These are phyloP conservation scores for Orbilia blumenaviensis DNA, from an alignment of 2,329 filamentous ascomycete species.

Conservation along the genomic window DNA sequence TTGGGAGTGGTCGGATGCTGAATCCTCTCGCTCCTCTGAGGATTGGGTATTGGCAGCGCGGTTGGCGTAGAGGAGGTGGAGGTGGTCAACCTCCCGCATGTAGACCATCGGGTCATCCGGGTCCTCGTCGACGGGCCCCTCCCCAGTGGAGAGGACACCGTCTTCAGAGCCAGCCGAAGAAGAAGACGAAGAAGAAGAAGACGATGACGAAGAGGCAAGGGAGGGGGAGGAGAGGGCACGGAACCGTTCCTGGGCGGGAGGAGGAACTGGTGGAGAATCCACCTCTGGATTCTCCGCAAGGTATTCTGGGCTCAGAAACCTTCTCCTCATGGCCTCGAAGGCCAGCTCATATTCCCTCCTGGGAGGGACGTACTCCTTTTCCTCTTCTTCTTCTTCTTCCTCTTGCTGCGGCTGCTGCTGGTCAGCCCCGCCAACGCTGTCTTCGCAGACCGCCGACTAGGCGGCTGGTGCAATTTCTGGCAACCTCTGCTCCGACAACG, in stretches of 20 bases:
- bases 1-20: no score
- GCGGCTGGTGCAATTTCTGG: constrained; percentile 14
- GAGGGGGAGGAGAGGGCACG: no score
- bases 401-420: no score
- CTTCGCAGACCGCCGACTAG: constrained; percentile 1
- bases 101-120: background rate
- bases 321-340: background rate
- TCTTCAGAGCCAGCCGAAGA: background rate
- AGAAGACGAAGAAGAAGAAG: no score
- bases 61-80: background rate
- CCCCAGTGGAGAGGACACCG: background rate
- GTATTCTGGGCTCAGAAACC: background rate
- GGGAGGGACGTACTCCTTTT: background rate
- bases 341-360: background rate
- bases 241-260: no score
- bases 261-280: no score
- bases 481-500: background rate
- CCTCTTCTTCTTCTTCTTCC: background rate
- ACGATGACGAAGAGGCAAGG: no score
- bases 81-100: background rate
- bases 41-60: background rate
- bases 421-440: no score
- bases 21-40: no score
- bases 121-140: background rate
- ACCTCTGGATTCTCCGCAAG: background rate